Conservation (phyloP, 768 basidiomycete genomes). For the Suillus subalutaceus region DNA sequence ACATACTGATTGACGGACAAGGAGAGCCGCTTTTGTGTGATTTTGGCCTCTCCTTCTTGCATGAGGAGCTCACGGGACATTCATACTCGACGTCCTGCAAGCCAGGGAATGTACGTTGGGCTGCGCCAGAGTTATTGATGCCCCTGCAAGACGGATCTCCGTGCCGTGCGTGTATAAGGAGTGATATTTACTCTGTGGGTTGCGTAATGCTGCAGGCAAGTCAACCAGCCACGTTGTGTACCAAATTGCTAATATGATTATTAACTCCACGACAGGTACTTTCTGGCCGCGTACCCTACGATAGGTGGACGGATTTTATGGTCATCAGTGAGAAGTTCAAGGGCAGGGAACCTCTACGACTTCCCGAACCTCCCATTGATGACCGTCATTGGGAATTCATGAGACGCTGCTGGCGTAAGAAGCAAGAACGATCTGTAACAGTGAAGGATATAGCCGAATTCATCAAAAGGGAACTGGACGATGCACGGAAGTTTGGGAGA, state of each 20-base stretch:
- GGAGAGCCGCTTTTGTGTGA: constrained; percentile 28
- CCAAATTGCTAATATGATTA: too few species aligned
- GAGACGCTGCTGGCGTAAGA: constrained; percentile 9
- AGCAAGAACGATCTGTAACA: background rate
- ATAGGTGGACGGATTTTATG: background rate
- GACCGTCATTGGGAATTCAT: constrained; percentile 13
- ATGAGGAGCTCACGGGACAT: constrained; percentile 35
- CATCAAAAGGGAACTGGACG: background rate
- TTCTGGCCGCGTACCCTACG: constrained; percentile 14
- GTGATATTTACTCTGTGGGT: constrained; percentile 26
- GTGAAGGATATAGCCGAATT: background rate
- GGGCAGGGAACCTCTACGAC: background rate
- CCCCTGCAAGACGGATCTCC: background rate
- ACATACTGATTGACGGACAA: constrained; percentile 10
- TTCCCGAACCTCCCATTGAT: background rate
- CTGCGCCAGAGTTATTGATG: constrained; percentile 22
- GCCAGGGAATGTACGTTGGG: constrained; percentile 18
- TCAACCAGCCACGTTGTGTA: background rate
- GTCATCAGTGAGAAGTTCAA: constrained; percentile 7
- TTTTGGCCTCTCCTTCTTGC: constrained; percentile 46
- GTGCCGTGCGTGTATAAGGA: constrained; percentile 5
- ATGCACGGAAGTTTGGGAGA: constrained; percentile 1
- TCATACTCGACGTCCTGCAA: constrained; percentile 20
- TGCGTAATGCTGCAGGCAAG: constrained; percentile 25
- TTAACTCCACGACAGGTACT: constrained; percentile 1